Evolutionary conservation across 1,284 basidiomycete species (phyloP).

Genomic region (Boletus albobrunnescens): DNA sequence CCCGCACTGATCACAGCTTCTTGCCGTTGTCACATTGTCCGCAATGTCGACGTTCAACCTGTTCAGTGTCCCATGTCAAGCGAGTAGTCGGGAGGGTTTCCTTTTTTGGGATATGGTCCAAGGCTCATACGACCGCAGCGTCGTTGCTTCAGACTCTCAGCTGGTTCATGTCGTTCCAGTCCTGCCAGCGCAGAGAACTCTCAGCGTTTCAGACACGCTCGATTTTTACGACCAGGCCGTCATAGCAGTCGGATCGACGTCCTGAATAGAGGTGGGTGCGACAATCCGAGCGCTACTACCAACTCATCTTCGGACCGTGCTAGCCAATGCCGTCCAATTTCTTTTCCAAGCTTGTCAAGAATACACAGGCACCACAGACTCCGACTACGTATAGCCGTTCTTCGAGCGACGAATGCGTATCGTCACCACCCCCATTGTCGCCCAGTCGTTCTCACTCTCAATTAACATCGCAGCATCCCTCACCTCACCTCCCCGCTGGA

Average conservation of each 20-base stretch:
- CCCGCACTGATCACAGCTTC: not conserved
- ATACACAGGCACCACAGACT: constrained; percentile 14
- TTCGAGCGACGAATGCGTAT: constrained; percentile 4
- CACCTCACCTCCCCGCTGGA: constrained; percentile 7
- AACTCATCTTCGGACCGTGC: not conserved
- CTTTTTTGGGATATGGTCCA: not conserved
- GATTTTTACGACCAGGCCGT: not conserved
- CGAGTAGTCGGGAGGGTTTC: not conserved
- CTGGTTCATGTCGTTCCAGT: constrained; percentile 2
- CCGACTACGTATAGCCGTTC: not conserved
- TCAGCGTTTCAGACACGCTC: not conserved
- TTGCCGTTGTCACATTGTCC: too few species aligned
- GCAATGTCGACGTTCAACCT: too few species aligned
- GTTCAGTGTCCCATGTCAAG: too few species aligned
- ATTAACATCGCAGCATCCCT: constrained; percentile 27
- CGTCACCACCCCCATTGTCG: not conserved
- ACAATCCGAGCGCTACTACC: not conserved
- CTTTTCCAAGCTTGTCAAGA: constrained; percentile 48
- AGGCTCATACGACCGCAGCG: not conserved
- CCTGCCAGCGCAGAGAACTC: not conserved
- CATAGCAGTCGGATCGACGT: not conserved
- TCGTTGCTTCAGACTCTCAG: not conserved
- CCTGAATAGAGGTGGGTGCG: constrained; percentile 6
- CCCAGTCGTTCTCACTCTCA: constrained; percentile 22
- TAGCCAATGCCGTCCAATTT: constrained; percentile 46